A percentile compares a stretch with the other conserved stretches of the same genome.
Evolutionary conservation across 1,284 basidiomycete species (phyloP).

Genomic region (Paramarasmius palmivorus): DNA sequence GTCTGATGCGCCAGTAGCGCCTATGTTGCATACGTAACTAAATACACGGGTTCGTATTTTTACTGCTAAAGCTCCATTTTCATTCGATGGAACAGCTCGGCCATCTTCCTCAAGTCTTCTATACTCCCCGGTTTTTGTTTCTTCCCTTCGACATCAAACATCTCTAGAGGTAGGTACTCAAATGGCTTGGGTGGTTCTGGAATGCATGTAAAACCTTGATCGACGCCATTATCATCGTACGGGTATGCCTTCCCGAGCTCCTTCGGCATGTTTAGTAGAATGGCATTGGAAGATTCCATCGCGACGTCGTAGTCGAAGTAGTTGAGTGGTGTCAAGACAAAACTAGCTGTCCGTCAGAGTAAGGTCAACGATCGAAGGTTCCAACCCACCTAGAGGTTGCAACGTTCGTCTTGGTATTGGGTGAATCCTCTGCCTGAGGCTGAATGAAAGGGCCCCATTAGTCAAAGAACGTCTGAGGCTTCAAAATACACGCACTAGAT

Average conservation of each 20-base stretch:
- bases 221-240: slow-evolving; percentile 55
- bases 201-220: slow-evolving; percentile 42
- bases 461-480: neutral
- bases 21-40: too few species aligned
- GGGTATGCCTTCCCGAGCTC: slow-evolving; percentile 39
- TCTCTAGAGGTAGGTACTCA: slow-evolving; percentile 37
- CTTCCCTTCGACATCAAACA: slow-evolving; percentile 38
- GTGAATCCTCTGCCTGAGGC: slow-evolving; percentile 61
- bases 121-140: slow-evolving; percentile 26
- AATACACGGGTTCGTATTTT: too few species aligned
- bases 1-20: too few species aligned
- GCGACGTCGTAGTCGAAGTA: slow-evolving; percentile 65
- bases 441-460: slow-evolving; percentile 16
- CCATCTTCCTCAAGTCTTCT: slow-evolving; percentile 42
- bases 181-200: slow-evolving; percentile 44
- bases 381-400: slow-evolving; percentile 51
- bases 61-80: slow-evolving; percentile 31
- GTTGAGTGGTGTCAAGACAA: slow-evolving; percentile 63
- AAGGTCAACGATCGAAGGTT: neutral
- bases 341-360: slow-evolving; percentile 30
- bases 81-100: slow-evolving; percentile 44
- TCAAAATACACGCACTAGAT: slow-evolving; percentile 42
- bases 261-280: slow-evolving; percentile 45
- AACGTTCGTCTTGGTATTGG: slow-evolving; percentile 61
- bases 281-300: slow-evolving; percentile 56